Conservation (phyloP, 805 yeast genomes). For the Starmerella bombi region DNA sequence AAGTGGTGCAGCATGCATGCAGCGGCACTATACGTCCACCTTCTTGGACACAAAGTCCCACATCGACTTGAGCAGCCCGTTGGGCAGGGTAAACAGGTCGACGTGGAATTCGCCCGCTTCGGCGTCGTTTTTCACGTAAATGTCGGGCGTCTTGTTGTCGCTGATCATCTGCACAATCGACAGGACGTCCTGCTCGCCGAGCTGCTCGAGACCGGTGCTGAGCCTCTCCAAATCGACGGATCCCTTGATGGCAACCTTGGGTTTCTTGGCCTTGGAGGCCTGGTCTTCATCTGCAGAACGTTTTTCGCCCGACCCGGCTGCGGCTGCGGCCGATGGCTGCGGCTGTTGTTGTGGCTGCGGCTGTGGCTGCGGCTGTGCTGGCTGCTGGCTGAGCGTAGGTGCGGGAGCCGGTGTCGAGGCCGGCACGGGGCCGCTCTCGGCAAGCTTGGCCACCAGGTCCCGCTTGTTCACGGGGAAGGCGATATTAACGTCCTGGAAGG, state of each 20-base stretch:
- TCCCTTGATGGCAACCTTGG: slow-evolving; percentile 35
- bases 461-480: slow-evolving; percentile 67
- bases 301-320: slow-evolving; percentile 26
- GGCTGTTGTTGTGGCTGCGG: too few relatives aligned
- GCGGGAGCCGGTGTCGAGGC: slow-evolving; percentile 4
- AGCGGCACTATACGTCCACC: slow-evolving; percentile 16
- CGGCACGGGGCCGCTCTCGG: slow-evolving; percentile 76
- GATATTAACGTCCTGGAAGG: slow-evolving; percentile 64
- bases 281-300: slow-evolving; percentile 28
- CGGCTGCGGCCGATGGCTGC: slow-evolving; percentile 3
- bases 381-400: slow-evolving; percentile 21
- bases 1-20: too few relatives aligned
- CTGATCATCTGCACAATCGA: slow-evolving; percentile 97
- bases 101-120: slow-evolving; percentile 96
- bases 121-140: slow-evolving; percentile 89
- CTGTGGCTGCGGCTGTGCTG: slow-evolving; percentile 15
- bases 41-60: slow-evolving; percentile 89
- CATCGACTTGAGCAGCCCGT: slow-evolving; percentile 73
- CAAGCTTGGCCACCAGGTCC: slow-evolving; percentile 52
- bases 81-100: slow-evolving; percentile 90
- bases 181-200: slow-evolving; percentile 81
- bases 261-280: slow-evolving; percentile 26
- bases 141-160: slow-evolving; percentile 85
- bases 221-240: slow-evolving; percentile 76
- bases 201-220: slow-evolving; percentile 77